phyloP scores from a whole-genome alignment of 768 basidiomycete genomes.

The Mycena pura region DNA sequence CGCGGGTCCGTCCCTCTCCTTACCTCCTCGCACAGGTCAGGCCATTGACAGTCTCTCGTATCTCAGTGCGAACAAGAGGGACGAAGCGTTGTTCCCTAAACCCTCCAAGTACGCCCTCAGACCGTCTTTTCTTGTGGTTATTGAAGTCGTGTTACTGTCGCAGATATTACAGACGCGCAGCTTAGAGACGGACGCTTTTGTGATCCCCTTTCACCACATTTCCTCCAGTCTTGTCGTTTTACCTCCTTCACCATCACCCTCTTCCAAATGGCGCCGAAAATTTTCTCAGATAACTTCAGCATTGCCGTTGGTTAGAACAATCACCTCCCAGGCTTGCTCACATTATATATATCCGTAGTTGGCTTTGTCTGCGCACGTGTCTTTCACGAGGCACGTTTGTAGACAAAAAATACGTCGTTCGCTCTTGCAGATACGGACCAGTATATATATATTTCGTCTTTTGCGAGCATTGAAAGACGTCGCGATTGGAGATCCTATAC shows the following conservation, averaged over 20 bases:
- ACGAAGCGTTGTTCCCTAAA: conserved; percentile 16
- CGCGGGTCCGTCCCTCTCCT: not conserved
- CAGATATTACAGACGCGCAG: too few species aligned
- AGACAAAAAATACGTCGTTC: not conserved
- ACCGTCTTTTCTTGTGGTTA: not conserved
- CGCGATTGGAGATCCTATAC: too few species aligned
- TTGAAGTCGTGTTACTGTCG: too few species aligned
- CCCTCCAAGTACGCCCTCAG: conserved; percentile 24
- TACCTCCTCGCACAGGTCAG: not conserved
- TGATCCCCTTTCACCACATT: too few species aligned
- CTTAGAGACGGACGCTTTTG: too few species aligned
- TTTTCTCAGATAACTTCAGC: not conserved
- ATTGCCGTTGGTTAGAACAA: conserved; percentile 14
- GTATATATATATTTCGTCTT: not conserved
- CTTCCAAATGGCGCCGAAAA: too few species aligned
- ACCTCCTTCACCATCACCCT: not conserved
- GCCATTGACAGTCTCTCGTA: not conserved
- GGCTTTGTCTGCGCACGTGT: too few species aligned
- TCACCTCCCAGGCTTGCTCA: conserved; percentile 5
- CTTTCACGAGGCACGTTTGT: not conserved
- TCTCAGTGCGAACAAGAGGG: conserved; percentile 18
- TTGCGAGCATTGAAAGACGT: too few species aligned
- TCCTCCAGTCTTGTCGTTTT: not conserved
- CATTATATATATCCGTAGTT: not conserved
- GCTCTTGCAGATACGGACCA: not conserved